Conservation (phyloP, 257 asterid species). For the Lithospermum erythrorhizon region DNA sequence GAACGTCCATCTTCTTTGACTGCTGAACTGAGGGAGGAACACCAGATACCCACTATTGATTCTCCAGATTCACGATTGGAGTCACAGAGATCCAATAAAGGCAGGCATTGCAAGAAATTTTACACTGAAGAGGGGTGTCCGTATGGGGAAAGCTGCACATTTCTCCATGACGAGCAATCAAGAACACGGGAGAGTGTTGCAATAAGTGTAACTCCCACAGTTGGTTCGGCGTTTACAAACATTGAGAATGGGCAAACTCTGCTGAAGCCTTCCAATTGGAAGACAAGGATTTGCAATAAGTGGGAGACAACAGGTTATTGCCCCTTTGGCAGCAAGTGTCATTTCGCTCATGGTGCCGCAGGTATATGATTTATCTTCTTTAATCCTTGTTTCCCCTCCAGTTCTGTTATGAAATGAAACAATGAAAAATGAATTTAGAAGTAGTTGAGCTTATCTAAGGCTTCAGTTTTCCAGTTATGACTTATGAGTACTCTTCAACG, state of each 20-base stretch:
- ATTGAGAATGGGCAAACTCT: constrained; percentile 9
- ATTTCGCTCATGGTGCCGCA: constrained; percentile 57
- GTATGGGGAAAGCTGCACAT: constrained; percentile 19
- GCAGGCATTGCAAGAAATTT: constrained; percentile 22
- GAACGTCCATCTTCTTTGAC: constrained; percentile 1
- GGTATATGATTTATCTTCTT: constrained; percentile 20
- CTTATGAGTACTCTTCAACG: too few relatives aligned
- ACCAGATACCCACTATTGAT: constrained; percentile 16
- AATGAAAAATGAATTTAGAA: too few relatives aligned
- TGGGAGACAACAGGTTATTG: constrained; percentile 66
- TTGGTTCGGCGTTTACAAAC: constrained; percentile 4
- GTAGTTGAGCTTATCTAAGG: too few relatives aligned
- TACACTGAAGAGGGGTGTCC: constrained; percentile 20
- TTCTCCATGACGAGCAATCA: constrained; percentile 18
- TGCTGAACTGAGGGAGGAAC: constrained; percentile 19
- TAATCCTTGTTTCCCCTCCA: not conserved
- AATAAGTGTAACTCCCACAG: constrained; percentile 17
- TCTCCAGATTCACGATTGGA: constrained; percentile 15
- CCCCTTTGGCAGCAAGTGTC: constrained; percentile 55
- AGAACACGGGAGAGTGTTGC: constrained; percentile 21
- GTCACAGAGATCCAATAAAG: constrained; percentile 16
- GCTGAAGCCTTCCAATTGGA: constrained; percentile 21
- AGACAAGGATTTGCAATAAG: constrained; percentile 40
- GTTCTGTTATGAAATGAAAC: not conserved
- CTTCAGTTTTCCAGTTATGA: too few relatives aligned